These are phyloP conservation scores for Penstemon eatonii DNA, from an alignment of 257 asterid genomes.

Conservation along the genomic window DNA sequence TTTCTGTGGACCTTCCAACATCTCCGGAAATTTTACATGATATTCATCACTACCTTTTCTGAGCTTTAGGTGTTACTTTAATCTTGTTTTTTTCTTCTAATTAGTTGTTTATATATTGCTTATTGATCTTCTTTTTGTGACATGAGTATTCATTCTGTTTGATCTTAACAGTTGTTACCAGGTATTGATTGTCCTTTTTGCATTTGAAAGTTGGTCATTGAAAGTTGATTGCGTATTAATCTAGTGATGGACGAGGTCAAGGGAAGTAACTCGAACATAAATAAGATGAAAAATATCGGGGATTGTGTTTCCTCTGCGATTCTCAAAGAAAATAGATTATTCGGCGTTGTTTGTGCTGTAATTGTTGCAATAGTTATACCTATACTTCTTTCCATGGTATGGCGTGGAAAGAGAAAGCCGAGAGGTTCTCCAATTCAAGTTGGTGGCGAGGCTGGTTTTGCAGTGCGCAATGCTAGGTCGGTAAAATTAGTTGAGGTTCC, in stretches of 20 bases:
- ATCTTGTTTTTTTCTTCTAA: background rate
- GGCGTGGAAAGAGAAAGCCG: constrained; percentile 63
- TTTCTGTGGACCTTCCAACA: too few species aligned
- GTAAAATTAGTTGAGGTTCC: constrained; percentile 71
- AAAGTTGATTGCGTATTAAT: constrained; percentile 19
- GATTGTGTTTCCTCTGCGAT: constrained; percentile 34
- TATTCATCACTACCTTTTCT: too few species aligned
- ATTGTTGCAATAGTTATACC: constrained; percentile 62
- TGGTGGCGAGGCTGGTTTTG: constrained; percentile 71
- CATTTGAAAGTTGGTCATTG: constrained; percentile 26
- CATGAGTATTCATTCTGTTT: background rate
- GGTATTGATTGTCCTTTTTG: constrained; percentile 7
- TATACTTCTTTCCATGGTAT: constrained; percentile 48
- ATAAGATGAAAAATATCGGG: constrained; percentile 40
- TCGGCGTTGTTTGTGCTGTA: constrained; percentile 53
- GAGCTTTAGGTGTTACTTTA: too few species aligned
- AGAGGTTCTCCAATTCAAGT: constrained; percentile 79
- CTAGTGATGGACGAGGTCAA: constrained; percentile 37
- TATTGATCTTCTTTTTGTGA: background rate
- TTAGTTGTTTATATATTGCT: background rate
- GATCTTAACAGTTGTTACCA: background rate
- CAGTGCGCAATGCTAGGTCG: constrained; percentile 75
- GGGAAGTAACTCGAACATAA: constrained; percentile 35
- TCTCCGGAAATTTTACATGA: too few species aligned
- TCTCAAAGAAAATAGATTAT: constrained; percentile 47